Evolutionary conservation across 352 stramenopile genomes (phyloP).

Genomic region (Globisporangium viniferum): DNA sequence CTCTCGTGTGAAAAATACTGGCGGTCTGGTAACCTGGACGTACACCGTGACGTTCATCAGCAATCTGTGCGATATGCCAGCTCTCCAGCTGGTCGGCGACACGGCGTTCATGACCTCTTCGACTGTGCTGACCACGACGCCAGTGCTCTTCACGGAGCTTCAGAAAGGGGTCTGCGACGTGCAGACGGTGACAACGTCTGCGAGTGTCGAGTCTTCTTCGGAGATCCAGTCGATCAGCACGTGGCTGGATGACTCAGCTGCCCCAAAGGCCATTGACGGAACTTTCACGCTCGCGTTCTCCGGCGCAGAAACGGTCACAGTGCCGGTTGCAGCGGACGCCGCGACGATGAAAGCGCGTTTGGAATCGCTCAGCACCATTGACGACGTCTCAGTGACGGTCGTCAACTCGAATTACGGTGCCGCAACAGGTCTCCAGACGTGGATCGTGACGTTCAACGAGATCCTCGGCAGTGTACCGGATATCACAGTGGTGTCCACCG

Average conservation of each 20-base stretch:
- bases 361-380: constrained; percentile 72
- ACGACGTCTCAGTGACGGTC: constrained; percentile 63
- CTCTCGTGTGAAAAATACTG: constrained; percentile 33
- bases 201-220: constrained; percentile 85
- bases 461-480: constrained; percentile 89
- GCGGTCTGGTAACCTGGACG: constrained; percentile 36
- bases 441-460: constrained; percentile 91
- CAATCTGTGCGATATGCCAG: constrained; percentile 79
- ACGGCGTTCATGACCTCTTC: constrained; percentile 37
- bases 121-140: constrained; percentile 29
- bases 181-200: constrained; percentile 91
- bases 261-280: constrained; percentile 38
- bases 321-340: constrained; percentile 36
- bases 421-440: constrained; percentile 49
- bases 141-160: constrained; percentile 52
- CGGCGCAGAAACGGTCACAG: constrained; percentile 39
- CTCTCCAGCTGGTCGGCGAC: constrained; percentile 56
- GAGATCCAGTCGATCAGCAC: constrained; percentile 89
- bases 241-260: constrained; percentile 46
- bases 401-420: constrained; percentile 48
- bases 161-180: constrained; percentile 92
- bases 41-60: constrained; percentile 87
- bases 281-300: constrained; percentile 66
- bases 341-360: constrained; percentile 57
- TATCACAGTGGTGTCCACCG: constrained; percentile 63